Evolutionary conservation across 306 rosid species (phyloP), one percentile per base, ranked within the genome.

Genomic region (Acacia acuminata): DNA sequence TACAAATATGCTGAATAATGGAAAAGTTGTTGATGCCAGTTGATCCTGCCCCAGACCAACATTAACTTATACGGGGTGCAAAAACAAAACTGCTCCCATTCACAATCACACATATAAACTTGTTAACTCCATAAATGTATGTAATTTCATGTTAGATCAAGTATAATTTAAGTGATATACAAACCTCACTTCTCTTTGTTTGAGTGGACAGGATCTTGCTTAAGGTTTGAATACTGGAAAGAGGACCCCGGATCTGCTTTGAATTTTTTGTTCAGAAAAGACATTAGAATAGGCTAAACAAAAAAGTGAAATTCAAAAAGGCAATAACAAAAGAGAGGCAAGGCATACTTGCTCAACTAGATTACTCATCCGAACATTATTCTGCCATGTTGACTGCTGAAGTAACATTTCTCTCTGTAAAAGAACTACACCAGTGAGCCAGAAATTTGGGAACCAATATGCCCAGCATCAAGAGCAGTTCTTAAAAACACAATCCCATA

Each of bases 361-460:
- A 85, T 90, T 89, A 72, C 89, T 77, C 94, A 94, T 94, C 90
- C 98, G 87, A 75, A 96, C 87, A 79, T 94, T 92, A 86, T 92
- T 96, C 87, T 94, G 96, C 97, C 97, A 94, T 66, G 99, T 88
- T 15, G 98, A 96, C 79, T 96, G 96, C 92, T 96, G 94, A 81
- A 94, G 92, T 76, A 94, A 58, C 93, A 91, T 85, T 83, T 98
- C 92, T 94, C 91, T 94, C 96, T 96, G 94, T 60, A 79, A 77
- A 91, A 77, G 77, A 55, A 78, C 42, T 13, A 51, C n/a, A 79
- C 24, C 38, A n/a, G 55, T 70, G 34, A 70, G 81, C 77, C 38
- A 83, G 64, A 82, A 82, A 76, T 67, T 77, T 40, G 75, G 19
- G 34, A n/a, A 25, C 55, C 77, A 34, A 76, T 44, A 77, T 51